Percentiles rank a stretch among this genome's conserved stretches.
These are phyloP conservation scores for Hymenoscyphus fructigenus DNA, from an alignment of 2,329 filamentous ascomycete species.

Conservation along the genomic window DNA sequence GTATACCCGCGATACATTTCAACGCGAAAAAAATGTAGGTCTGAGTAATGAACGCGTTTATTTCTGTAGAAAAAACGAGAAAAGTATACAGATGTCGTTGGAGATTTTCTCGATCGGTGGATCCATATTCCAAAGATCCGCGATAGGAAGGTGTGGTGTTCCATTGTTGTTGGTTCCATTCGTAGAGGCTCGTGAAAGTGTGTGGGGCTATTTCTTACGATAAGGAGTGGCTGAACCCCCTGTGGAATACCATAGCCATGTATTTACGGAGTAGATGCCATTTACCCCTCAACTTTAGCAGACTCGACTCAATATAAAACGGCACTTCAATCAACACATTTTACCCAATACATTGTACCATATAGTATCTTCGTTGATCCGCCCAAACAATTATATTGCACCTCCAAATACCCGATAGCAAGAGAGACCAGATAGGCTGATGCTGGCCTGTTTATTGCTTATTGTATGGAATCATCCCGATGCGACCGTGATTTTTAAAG, in stretches of 20 bases:
- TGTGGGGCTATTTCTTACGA: not conserved
- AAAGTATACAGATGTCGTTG: not conserved
- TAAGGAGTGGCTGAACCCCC: no score
- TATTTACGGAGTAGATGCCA: no score
- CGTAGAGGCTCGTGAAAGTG: no score
- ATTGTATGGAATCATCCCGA: not conserved
- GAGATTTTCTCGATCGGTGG: not conserved
- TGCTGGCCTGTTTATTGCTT: no score
- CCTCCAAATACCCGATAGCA: not conserved
- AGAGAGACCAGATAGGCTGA: not conserved
- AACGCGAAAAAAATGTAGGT: not conserved
- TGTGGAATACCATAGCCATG: no score
- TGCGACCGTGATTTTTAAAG: not conserved
- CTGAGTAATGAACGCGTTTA: not conserved
- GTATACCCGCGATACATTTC: not conserved
- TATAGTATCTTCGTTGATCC: not conserved
- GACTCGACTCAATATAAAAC: not conserved
- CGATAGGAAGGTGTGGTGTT: no score
- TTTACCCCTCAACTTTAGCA: not conserved
- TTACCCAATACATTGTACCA: not conserved
- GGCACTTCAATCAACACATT: not conserved
- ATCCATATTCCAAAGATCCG: not conserved
- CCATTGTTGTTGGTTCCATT: no score
- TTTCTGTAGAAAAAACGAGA: not conserved
- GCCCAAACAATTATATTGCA: not conserved